These are phyloP conservation scores for Saccharomycopsis fermentans DNA, from an alignment of 805 yeast genomes.

Conservation along the genomic window DNA sequence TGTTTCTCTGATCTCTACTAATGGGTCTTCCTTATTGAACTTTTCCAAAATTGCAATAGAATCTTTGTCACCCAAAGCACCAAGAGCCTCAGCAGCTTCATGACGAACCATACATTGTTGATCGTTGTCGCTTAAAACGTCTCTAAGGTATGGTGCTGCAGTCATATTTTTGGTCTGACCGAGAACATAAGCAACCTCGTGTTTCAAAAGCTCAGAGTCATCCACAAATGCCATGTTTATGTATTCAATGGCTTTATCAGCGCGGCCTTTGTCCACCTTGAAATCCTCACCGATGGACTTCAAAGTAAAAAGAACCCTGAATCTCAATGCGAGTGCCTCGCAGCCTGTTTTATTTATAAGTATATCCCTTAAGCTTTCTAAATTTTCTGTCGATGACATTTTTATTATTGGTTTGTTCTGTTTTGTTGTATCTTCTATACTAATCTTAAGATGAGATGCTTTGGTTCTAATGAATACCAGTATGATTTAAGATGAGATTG, in stretches of 20 bases:
- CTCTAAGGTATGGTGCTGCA: slow-evolving; percentile 68
- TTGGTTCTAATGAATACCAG: no score
- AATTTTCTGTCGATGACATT: slow-evolving; percentile 15
- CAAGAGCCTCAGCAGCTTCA: slow-evolving; percentile 98
- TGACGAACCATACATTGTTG: slow-evolving; percentile 97
- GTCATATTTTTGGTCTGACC: slow-evolving; percentile 86
- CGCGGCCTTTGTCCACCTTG: slow-evolving; percentile 38
- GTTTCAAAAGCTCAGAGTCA: slow-evolving; percentile 83
- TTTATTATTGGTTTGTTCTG: not conserved
- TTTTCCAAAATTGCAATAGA: slow-evolving; percentile 58
- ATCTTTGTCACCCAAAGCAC: slow-evolving; percentile 80
- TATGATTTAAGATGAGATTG: no score
- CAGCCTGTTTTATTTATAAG: slow-evolving; percentile 56
- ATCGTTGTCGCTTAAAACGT: slow-evolving; percentile 51
- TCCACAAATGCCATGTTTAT: slow-evolving; percentile 79
- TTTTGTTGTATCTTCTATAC: not conserved
- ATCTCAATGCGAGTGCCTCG: slow-evolving; percentile 71
- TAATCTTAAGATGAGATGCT: not conserved
- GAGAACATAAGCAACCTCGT: slow-evolving; percentile 93
- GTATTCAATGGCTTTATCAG: slow-evolving; percentile 62
- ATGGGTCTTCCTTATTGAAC: slow-evolving; percentile 63
- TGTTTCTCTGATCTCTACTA: slow-evolving; percentile 87
- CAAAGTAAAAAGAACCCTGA: slow-evolving; percentile 87
- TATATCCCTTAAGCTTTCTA: slow-evolving; percentile 67
- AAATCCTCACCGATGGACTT: slow-evolving; percentile 80